Conservation (phyloP, 306 rosid genomes). For the Fragaria vesca region DNA sequence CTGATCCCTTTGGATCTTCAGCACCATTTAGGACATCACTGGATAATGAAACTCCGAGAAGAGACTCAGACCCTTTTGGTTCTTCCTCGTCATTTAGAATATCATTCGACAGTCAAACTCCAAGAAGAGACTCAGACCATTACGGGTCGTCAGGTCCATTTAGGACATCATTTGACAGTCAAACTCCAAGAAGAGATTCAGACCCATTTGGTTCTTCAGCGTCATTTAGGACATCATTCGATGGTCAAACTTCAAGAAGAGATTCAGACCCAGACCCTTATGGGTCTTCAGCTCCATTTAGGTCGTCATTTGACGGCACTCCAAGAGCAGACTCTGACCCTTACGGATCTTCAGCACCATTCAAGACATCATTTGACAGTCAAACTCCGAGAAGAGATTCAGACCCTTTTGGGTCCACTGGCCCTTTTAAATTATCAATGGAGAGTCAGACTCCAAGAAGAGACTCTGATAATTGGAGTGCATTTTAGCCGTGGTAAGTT, state of each 20-base stretch:
- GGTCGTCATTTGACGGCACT: slow-evolving; percentile 62
- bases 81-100: slow-evolving; percentile 44
- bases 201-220: slow-evolving; percentile 77
- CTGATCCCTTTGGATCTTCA: slow-evolving; percentile 82
- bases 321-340: slow-evolving; percentile 69
- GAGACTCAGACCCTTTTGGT: slow-evolving; percentile 75
- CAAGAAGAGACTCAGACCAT: slow-evolving; percentile 49
- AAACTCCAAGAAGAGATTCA: slow-evolving; percentile 30
- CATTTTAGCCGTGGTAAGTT: slow-evolving; percentile 57
- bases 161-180: slow-evolving; percentile 13
- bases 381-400: slow-evolving; percentile 31
- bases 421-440: slow-evolving; percentile 60
- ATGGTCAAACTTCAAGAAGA: slow-evolving; percentile 66
- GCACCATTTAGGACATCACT: slow-evolving; percentile 73
- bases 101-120: slow-evolving; percentile 19
- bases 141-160: slow-evolving; percentile 62
- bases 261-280: slow-evolving; percentile 77
- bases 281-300: slow-evolving; percentile 72
- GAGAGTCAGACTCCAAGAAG: slow-evolving; percentile 71
- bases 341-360: slow-evolving; percentile 53
- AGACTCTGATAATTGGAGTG: slow-evolving; percentile 81
- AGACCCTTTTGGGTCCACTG: slow-evolving; percentile 78
- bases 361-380: slow-evolving; percentile 18
- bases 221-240: slow-evolving; percentile 65
- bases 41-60: slow-evolving; percentile 71